phyloP scores from a whole-genome alignment of 2,329 filamentous ascomycete species.

The Trichoderma pleuroti region DNA sequence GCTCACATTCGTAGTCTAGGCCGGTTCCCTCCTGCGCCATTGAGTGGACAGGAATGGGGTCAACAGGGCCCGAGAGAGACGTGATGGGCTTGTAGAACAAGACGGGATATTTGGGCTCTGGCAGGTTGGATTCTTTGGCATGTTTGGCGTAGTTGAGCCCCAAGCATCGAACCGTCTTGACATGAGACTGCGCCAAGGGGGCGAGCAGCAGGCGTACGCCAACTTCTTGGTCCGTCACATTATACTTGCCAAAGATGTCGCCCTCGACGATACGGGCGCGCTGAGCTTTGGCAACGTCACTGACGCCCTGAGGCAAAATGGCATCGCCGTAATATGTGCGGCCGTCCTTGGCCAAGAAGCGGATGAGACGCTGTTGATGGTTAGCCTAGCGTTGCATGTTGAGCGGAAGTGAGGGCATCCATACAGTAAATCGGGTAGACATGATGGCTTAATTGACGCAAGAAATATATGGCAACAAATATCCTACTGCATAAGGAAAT shows the following conservation, averaged over 20 bases:
- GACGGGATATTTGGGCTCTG: conserved; percentile 67
- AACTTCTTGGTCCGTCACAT: conserved; percentile 59
- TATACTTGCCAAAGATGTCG: conserved; percentile 62
- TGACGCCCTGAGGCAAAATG: conserved; percentile 58
- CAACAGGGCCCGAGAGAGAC: conserved; percentile 59
- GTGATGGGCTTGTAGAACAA: conserved; percentile 65
- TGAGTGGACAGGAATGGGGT: conserved; percentile 62
- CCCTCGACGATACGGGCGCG: conserved; percentile 62
- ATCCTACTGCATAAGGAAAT: neutral
- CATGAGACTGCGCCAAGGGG: conserved; percentile 59
- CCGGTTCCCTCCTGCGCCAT: conserved; percentile 64
- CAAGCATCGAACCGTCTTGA: conserved; percentile 64
- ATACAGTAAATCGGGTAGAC: conserved; percentile 16
- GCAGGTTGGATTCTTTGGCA: conserved; percentile 65
- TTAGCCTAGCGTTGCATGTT: neutral
- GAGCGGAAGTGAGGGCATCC: neutral
- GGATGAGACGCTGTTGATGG: conserved; percentile 62
- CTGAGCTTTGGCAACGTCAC: conserved; percentile 57
- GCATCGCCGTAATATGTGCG: conserved; percentile 71
- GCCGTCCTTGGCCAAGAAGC: conserved; percentile 70
- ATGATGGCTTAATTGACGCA: neutral
- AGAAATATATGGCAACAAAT: neutral
- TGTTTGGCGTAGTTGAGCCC: conserved; percentile 71
- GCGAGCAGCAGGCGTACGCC: conserved; percentile 56
- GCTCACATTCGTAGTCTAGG: conserved; percentile 77